These are phyloP conservation scores for Moniliella sp. DNA, from an alignment of 1,284 basidiomycete genomes.

Conservation along the genomic window DNA sequence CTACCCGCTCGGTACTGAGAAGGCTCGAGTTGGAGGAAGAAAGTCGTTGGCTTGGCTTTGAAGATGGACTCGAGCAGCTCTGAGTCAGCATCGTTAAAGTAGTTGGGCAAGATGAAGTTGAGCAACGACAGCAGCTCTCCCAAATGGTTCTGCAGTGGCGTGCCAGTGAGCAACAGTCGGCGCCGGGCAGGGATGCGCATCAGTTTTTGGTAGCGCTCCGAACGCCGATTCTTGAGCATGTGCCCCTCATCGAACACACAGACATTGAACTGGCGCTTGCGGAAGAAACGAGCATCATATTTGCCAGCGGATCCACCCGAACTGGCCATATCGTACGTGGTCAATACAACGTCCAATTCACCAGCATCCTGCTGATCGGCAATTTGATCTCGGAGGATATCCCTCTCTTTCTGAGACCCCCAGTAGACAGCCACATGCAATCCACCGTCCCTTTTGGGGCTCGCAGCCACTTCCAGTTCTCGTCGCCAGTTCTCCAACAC, in stretches of 20 bases:
- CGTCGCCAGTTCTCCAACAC: constrained; percentile 95
- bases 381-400: constrained; percentile 49
- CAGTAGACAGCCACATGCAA: constrained; percentile 82
- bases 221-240: constrained; percentile 85
- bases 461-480: constrained; percentile 69
- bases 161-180: constrained; percentile 81
- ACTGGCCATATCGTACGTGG: constrained; percentile 83
- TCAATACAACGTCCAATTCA: constrained; percentile 82
- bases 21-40: constrained; percentile 55
- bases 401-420: constrained; percentile 70
- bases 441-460: constrained; percentile 54
- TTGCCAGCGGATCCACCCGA: constrained; percentile 38
- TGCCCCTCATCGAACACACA: constrained; percentile 86
- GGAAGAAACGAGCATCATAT: constrained; percentile 72
- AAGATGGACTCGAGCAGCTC: constrained; percentile 75
- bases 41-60: constrained; percentile 69
- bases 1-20: constrained; percentile 59
- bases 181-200: constrained; percentile 65
- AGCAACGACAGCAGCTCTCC: constrained; percentile 80
- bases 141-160: constrained; percentile 60
- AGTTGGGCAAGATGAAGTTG: constrained; percentile 85
- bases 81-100: constrained; percentile 53
- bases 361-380: constrained; percentile 39
- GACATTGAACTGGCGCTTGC: constrained; percentile 60
- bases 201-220: constrained; percentile 73